phyloP scores from a whole-genome alignment of 1,284 basidiomycete species.

The Heimioporus punctisporus region DNA sequence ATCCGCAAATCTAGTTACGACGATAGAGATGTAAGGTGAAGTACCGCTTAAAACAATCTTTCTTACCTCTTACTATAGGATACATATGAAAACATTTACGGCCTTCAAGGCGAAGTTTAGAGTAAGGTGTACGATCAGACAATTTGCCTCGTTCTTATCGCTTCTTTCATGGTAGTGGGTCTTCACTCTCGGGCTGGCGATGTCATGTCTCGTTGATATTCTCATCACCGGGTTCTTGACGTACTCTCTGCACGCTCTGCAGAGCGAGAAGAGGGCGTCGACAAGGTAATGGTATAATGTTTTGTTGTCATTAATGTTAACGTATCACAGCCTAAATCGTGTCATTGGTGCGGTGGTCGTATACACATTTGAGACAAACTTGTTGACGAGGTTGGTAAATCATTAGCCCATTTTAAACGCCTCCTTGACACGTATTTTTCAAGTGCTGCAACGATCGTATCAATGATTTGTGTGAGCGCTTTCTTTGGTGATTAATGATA shows the following conservation, averaged over 20 bases:
- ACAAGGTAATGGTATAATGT: slow-evolving; percentile 13
- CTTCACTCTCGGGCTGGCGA: slow-evolving; percentile 51
- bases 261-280: slow-evolving; percentile 34
- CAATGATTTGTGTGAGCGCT: slow-evolving; percentile 48
- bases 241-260: slow-evolving; percentile 43
- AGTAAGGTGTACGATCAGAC: slow-evolving; percentile 13
- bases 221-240: slow-evolving; percentile 49
- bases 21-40: slow-evolving; percentile 42
- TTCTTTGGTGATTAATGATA: slow-evolving; percentile 3
- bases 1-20: slow-evolving; percentile 30
- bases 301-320: not conserved
- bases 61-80: slow-evolving; percentile 18
- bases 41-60: not conserved
- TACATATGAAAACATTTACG: slow-evolving; percentile 19
- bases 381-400: slow-evolving; percentile 45
- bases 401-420: too few species aligned
- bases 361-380: slow-evolving; percentile 55
- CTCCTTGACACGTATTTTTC: not conserved
- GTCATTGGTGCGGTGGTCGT: slow-evolving; percentile 50
- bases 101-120: slow-evolving; percentile 27
- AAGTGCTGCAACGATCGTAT: slow-evolving; percentile 47
- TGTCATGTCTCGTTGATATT: slow-evolving; percentile 50
- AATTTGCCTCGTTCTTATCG: not conserved
- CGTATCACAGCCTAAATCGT: slow-evolving; percentile 42
- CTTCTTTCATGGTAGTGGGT: slow-evolving; percentile 39